A percentile compares a stretch with the other conserved stretches of the same genome.
Evolutionary conservation across 345 rosid genomes (phyloP).

Genomic region (Excoecaria agallocha): DNA sequence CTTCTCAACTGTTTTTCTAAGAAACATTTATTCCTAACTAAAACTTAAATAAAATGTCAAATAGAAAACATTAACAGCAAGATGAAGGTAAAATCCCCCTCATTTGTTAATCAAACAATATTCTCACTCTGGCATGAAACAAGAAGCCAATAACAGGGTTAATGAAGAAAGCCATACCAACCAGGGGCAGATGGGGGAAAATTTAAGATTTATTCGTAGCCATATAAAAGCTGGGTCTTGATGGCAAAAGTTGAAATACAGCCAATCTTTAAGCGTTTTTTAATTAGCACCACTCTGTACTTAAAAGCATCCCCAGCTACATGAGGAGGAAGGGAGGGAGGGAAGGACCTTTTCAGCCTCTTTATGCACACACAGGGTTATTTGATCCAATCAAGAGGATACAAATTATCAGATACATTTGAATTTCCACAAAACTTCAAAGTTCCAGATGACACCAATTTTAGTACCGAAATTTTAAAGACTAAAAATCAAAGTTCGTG

Average conservation of each 20-base stretch:
- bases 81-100: neutral
- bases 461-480: neutral
- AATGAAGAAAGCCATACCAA: neutral
- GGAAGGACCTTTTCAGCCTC: neutral
- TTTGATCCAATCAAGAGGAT: neutral
- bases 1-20: neutral
- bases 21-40: neutral
- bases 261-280: neutral
- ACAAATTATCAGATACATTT: neutral
- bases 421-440: neutral
- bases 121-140: neutral
- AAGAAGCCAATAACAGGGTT: neutral
- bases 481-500: neutral
- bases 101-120: neutral
- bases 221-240: neutral
- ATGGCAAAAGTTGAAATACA: neutral
- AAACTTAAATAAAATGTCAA: no score
- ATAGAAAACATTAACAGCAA: no score
- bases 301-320: neutral
- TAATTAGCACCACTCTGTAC: neutral
- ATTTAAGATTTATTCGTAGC: neutral
- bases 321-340: neutral
- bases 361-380: neutral
- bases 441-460: constrained; percentile 2
- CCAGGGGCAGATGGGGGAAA: neutral